Conservation (phyloP, 805 yeast species). For the Ogataea ganodermae region DNA sequence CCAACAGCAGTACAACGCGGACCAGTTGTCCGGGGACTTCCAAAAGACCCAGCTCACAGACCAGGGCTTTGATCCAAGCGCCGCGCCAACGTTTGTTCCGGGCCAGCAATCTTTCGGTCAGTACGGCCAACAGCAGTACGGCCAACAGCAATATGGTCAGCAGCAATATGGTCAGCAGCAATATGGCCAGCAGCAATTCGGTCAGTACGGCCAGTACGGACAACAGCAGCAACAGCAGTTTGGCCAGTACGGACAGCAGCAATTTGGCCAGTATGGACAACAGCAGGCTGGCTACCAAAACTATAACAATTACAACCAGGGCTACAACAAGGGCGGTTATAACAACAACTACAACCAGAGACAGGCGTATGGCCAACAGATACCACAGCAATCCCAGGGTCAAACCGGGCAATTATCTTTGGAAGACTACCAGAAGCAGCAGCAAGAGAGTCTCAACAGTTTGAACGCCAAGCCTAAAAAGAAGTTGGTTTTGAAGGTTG, state of each 20-base stretch:
- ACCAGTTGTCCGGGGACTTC: constrained; percentile 46
- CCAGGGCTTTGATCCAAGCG: constrained; percentile 49
- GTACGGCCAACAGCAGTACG: constrained; percentile 27
- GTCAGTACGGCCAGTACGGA: constrained; percentile 10
- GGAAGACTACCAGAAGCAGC: constrained; percentile 79
- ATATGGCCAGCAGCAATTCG: constrained; percentile 14
- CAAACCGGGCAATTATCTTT: constrained; percentile 60
- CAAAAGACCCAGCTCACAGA: constrained; percentile 44
- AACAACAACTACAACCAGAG: constrained; percentile 27
- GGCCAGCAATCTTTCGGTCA: constrained; percentile 29
- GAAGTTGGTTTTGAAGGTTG: constrained; percentile 64
- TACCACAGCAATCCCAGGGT: constrained; percentile 18
- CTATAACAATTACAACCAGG: constrained; percentile 23
- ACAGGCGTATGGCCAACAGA: constrained; percentile 24
- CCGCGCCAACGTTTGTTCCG: constrained; percentile 51
- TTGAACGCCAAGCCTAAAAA: constrained; percentile 56
- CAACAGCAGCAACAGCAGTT: constrained; percentile 18
- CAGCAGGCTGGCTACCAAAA: constrained; percentile 23
- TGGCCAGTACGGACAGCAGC: constrained; percentile 34
- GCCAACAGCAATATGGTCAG: constrained; percentile 32
- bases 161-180: constrained; percentile 33
- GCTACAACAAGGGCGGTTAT: constrained; percentile 30
- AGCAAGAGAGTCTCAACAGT: constrained; percentile 44
- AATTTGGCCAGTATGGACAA: constrained; percentile 12
- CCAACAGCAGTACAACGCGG: constrained; percentile 41